phyloP scores from a whole-genome alignment of 768 basidiomycete genomes.

The Trametes meyenii region DNA sequence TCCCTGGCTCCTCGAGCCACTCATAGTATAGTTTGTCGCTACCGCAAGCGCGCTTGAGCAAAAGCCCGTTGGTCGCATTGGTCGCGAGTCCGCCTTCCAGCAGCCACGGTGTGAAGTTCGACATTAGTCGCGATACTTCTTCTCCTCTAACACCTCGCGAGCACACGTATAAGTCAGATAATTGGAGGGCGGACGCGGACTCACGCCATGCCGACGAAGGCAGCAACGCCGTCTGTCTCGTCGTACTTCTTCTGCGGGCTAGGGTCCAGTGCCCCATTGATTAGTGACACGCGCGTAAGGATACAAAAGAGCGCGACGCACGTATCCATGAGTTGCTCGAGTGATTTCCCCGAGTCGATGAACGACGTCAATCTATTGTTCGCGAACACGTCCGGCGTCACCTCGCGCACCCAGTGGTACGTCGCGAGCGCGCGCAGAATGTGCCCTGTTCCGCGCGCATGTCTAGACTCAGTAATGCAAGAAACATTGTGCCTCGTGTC shows the following conservation, averaged over 20 bases:
- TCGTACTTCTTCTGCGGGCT: conserved; percentile 22
- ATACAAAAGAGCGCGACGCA: neutral
- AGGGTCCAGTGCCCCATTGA: neutral
- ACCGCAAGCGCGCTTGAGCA: conserved; percentile 62
- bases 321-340: conserved; percentile 6
- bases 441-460: conserved; percentile 50
- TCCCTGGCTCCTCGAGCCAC: conserved; percentile 68
- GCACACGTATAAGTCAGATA: neutral
- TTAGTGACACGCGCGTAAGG: neutral
- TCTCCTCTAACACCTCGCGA: neutral
- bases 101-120: conserved; percentile 12
- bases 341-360: conserved; percentile 63
- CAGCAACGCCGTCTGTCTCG: conserved; percentile 18
- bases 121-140: conserved; percentile 4
- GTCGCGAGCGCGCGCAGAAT: conserved; percentile 74
- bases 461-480: neutral
- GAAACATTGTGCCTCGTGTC: neutral
- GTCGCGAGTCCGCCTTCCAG: neutral
- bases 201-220: conserved; percentile 7
- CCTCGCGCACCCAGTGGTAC: conserved; percentile 72
- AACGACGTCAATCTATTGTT: conserved; percentile 67
- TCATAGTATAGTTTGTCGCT: conserved; percentile 54
- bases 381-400: conserved; percentile 69
- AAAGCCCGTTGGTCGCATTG: conserved; percentile 35
- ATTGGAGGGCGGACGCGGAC: neutral